Base-by-base conservation (phyloP, 108 stramenopile species). In the Nitzschia inconspicua region DNA sequence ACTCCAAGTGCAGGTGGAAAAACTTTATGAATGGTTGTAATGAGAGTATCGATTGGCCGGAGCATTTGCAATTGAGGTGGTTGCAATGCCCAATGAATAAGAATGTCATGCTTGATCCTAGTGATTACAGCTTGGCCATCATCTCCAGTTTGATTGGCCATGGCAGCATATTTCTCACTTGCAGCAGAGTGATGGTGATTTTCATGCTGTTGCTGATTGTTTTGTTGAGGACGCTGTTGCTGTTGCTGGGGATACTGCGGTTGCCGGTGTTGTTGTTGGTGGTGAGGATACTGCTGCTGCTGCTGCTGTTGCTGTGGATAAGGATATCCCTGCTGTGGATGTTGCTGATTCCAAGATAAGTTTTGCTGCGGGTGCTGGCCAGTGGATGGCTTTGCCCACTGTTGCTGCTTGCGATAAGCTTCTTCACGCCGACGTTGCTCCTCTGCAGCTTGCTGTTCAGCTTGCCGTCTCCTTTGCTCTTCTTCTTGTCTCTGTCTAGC, bases 1-100 rank as follows among this genome's bases (percentile, higher is more conserved):
- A 89, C 78, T 10, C 83, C 82, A 48, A 78, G 75, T 2, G 82
- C 81, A 26, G 91, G 91, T 55, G 91, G 91, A 68, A 84, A 87
- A 4, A 85, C 85, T 30, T 68, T 81, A 54, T 93, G 91, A 46
- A 93, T 84, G 0, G 77, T 68, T 44, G 76, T 70, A 22, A 93
- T 57, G 2, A 93, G 58, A 32, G 68, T 75, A 59, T 82, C 73
- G 34, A 93, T 87, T 9, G 88, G 83, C 28, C 85, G 81, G 3
- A 93, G 68, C 27, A 72, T 57, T 49, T 87, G 83, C 42, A 82
- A 64, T 35, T 72, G 69, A 24, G 91, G 91, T 28, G 91, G 91
- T 41, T 73, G 74, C 31, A 93, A 46, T 27, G 87, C 91, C 91
- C 91, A 93, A 57, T 89, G 74, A 47, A 84, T 72, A 20, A 93